Percentiles rank a stretch among this genome's conserved stretches.
Conservation (phyloP, 345 rosid genomes). For the Sisymbrium altissimum region DNA sequence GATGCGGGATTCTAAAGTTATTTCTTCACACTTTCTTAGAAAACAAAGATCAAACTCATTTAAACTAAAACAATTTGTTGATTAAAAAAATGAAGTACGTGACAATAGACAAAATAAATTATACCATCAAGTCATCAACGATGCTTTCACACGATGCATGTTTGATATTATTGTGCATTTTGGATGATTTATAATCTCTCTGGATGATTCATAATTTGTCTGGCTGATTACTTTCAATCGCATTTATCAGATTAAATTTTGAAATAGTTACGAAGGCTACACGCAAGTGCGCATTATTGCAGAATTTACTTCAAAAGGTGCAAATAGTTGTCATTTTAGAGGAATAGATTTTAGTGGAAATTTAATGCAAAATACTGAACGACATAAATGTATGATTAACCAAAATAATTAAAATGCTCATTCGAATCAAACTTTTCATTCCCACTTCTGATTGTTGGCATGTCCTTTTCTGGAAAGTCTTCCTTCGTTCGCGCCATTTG, state of each 20-base stretch:
- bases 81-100: background rate
- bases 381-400: background rate
- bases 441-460: background rate
- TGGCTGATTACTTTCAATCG: background rate
- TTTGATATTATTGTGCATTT: background rate
- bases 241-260: background rate
- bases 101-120: background rate
- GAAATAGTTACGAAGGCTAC: background rate
- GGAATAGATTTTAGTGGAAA: too few relatives aligned
- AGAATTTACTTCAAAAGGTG: too few relatives aligned
- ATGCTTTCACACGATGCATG: background rate
- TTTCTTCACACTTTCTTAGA: background rate
- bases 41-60: background rate
- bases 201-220: background rate
- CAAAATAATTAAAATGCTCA: background rate
- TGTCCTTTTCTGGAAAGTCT: background rate
- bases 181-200: background rate
- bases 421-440: background rate
- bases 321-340: too few relatives aligned
- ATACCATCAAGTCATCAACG: background rate
- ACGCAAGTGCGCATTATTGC: background rate
- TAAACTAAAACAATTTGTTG: background rate
- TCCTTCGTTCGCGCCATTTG: background rate
- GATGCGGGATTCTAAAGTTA: background rate
- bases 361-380: background rate